Evolutionary conservation across 768 basidiomycete species (phyloP).

Genomic region (Zangia roseola): DNA sequence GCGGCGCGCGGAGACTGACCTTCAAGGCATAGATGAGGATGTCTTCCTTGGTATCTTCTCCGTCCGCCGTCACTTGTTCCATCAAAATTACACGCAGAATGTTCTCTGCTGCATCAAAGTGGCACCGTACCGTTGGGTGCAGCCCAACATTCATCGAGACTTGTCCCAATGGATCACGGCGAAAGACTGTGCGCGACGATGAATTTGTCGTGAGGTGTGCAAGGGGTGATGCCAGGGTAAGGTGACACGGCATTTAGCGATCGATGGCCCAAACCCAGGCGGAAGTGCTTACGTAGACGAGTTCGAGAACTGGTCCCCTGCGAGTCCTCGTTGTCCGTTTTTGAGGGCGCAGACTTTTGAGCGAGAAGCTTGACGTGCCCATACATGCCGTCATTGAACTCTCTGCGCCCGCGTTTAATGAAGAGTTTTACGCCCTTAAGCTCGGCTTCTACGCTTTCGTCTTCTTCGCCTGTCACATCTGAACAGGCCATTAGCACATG

Average conservation of each 20-base stretch:
- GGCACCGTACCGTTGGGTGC: slow-evolving; percentile 52
- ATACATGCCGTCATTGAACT: slow-evolving; percentile 58
- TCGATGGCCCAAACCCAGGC: slow-evolving; percentile 18
- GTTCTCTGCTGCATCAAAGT: slow-evolving; percentile 54
- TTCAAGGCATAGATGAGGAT: slow-evolving; percentile 65
- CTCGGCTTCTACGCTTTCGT: slow-evolving; percentile 54
- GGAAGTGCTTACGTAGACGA: slow-evolving; percentile 31
- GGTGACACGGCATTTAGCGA: slow-evolving; percentile 13
- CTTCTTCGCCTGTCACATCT: slow-evolving; percentile 62
- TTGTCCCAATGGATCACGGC: slow-evolving; percentile 68
- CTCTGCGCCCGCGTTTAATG: slow-evolving; percentile 35
- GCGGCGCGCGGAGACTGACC: slow-evolving; percentile 36
- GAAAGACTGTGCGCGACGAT: slow-evolving; percentile 48
- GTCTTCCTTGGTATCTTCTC: slow-evolving; percentile 33
- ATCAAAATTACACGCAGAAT: slow-evolving; percentile 55
- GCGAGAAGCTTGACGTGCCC: slow-evolving; percentile 62
- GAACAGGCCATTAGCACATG: slow-evolving; percentile 1
- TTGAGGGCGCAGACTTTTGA: slow-evolving; percentile 19
- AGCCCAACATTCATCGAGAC: slow-evolving; percentile 67
- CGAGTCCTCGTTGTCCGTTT: neutral
- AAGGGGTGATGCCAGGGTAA: neutral
- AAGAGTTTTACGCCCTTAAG: slow-evolving; percentile 62
- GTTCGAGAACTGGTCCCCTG: slow-evolving; percentile 17
- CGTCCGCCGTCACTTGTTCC: slow-evolving; percentile 39
- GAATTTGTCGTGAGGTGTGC: neutral